phyloP scores from a whole-genome alignment of 108 stramenopile genomes.

The Discostella pseudostelligera region DNA sequence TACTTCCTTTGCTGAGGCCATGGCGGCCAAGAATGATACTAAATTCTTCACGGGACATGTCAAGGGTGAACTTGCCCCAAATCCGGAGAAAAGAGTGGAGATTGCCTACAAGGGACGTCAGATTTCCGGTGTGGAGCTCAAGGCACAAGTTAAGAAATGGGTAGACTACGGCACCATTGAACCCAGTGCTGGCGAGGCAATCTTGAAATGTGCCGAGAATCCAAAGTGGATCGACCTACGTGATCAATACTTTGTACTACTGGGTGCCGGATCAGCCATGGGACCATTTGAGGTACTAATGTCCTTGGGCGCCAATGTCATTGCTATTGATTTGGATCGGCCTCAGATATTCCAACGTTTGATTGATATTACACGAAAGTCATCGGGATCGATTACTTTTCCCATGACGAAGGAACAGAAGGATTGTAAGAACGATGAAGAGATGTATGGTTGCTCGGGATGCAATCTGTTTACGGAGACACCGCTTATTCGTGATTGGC shows the following conservation, averaged over 20 bases:
- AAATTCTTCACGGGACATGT: slow-evolving; percentile 86
- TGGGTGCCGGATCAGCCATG: slow-evolving; percentile 98
- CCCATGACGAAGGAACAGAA: slow-evolving; percentile 77
- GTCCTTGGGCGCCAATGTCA: slow-evolving; percentile 92
- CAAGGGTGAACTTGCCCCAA: slow-evolving; percentile 54
- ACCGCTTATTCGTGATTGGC: slow-evolving; percentile 94
- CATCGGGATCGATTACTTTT: slow-evolving; percentile 91
- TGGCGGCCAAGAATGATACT: slow-evolving; percentile 67
- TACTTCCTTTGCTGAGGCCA: slow-evolving; percentile 77
- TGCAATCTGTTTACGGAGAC: slow-evolving; percentile 94
- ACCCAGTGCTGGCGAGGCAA: slow-evolving; percentile 91
- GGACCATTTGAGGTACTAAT: slow-evolving; percentile 93
- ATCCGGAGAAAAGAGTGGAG: slow-evolving; percentile 53
- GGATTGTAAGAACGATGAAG: slow-evolving; percentile 59
- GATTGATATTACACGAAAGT: slow-evolving; percentile 75
- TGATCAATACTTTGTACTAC: slow-evolving; percentile 91
- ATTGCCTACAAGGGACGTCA: slow-evolving; percentile 91
- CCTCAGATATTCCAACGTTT: slow-evolving; percentile 89
- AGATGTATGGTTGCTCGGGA: slow-evolving; percentile 76
- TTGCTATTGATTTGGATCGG: slow-evolving; percentile 95
- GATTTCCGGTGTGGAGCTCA: slow-evolving; percentile 78
- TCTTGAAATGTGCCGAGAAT: slow-evolving; percentile 80
- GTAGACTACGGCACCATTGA: slow-evolving; percentile 95
- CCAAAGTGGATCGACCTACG: slow-evolving; percentile 85
- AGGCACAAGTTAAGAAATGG: slow-evolving; percentile 87